These are phyloP conservation scores for Waltergamsia citrina DNA, from an alignment of 2,329 filamentous ascomycete genomes.

Conservation along the genomic window DNA sequence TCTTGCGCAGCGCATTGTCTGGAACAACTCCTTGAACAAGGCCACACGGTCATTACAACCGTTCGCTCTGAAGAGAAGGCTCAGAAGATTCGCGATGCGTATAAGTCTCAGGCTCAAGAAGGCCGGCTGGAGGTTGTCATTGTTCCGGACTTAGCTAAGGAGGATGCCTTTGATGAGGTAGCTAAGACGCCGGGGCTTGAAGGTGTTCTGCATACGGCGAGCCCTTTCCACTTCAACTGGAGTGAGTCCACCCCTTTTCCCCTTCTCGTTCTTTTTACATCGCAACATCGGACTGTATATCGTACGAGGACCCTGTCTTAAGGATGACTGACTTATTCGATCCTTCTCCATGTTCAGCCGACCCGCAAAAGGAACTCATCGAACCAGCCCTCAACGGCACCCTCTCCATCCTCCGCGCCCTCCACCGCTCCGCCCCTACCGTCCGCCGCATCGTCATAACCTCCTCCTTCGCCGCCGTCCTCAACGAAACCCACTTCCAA, in stretches of 20 bases:
- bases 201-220: conserved; percentile 51
- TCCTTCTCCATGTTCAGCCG: conserved; percentile 5
- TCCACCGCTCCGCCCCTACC: conserved; percentile 7
- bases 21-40: conserved; percentile 39
- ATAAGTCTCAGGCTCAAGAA: conserved; percentile 28
- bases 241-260: conserved; percentile 15
- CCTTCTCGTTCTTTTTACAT: not conserved
- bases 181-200: conserved; percentile 35
- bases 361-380: conserved; percentile 35
- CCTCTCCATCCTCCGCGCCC: conserved; percentile 25
- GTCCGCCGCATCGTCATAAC: conserved; percentile 41
- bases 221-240: conserved; percentile 46
- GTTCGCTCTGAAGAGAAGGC: conserved; percentile 46
- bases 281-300: too few species aligned
- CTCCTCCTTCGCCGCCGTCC: conserved; percentile 56
- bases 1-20: conserved; percentile 40
- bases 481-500: conserved; percentile 36
- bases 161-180: conserved; percentile 62
- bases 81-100: conserved; percentile 36
- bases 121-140: conserved; percentile 41
- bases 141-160: conserved; percentile 68
- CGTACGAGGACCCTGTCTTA: not conserved
- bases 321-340: not conserved
- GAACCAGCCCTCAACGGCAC: conserved; percentile 35
- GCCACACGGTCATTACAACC: conserved; percentile 44